phyloP scores from a whole-genome alignment of 768 basidiomycete species.

The Peribolospora baueri region DNA sequence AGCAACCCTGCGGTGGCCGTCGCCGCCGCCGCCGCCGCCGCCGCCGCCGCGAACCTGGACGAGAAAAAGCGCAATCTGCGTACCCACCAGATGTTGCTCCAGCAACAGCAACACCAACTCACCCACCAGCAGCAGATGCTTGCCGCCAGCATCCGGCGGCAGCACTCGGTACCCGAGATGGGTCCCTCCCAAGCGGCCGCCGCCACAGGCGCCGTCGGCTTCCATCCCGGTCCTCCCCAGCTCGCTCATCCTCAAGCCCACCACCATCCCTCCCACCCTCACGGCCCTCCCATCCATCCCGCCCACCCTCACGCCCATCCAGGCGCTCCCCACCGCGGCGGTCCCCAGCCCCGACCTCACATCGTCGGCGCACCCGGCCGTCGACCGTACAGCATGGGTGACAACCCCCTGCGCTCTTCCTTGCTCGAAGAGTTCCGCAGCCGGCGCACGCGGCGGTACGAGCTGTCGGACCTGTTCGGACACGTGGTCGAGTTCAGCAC shows the following conservation, averaged over 20 bases:
- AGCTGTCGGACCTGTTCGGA: slow-evolving; percentile 61
- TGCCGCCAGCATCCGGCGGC: too few relatives aligned
- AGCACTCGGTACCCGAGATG: too few relatives aligned
- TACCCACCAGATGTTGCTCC: too few relatives aligned
- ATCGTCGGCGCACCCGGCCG: not conserved
- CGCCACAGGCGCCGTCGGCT: too few relatives aligned
- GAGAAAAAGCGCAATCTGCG: too few relatives aligned
- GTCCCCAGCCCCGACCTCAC: not conserved
- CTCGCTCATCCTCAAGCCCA: not conserved
- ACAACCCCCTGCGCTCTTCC: slow-evolving; percentile 32
- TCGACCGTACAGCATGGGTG: slow-evolving; percentile 1
- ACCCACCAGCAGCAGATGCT: too few relatives aligned
- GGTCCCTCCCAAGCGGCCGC: too few relatives aligned
- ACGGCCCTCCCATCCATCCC: not conserved
- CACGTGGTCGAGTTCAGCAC: slow-evolving; percentile 72
- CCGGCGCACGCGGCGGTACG: slow-evolving; percentile 58
- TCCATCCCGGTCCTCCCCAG: too few relatives aligned
- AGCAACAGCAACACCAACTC: too few relatives aligned
- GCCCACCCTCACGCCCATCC: not conserved
- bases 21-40: too few relatives aligned
- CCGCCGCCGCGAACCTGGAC: too few relatives aligned
- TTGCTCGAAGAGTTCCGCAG: slow-evolving; percentile 64
- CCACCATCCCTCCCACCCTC: not conserved
- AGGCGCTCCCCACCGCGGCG: not conserved
- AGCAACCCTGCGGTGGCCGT: too few relatives aligned